These are phyloP conservation scores for Maudiozyma saulgeensis DNA, from an alignment of 805 yeast species.

Conservation along the genomic window DNA sequence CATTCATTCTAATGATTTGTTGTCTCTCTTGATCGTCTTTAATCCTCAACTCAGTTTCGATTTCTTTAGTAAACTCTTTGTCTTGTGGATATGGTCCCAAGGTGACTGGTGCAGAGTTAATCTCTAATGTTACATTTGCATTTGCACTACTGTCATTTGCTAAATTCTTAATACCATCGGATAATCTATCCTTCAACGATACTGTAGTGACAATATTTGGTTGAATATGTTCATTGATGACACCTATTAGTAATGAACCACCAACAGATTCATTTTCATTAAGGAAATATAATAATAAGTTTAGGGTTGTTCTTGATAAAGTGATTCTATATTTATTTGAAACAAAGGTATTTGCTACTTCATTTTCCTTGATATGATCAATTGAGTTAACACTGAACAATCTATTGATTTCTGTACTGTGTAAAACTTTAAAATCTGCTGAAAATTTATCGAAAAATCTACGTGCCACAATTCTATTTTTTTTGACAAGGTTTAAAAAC, in stretches of 20 bases:
- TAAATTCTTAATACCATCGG: slow-evolving; percentile 26
- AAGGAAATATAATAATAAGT: slow-evolving; percentile 71
- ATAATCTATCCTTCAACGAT: slow-evolving; percentile 22
- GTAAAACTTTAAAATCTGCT: slow-evolving; percentile 62
- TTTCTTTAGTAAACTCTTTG: slow-evolving; percentile 73
- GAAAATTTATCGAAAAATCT: slow-evolving; percentile 66
- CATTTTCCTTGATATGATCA: slow-evolving; percentile 77
- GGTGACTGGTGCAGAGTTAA: slow-evolving; percentile 43
- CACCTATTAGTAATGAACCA: slow-evolving; percentile 76
- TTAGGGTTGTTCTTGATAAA: slow-evolving; percentile 77
- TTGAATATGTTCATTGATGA: slow-evolving; percentile 75
- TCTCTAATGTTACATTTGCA: slow-evolving; percentile 19
- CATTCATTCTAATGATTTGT: slow-evolving; percentile 4
- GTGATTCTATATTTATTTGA: slow-evolving; percentile 63
- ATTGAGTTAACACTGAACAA: slow-evolving; percentile 66
- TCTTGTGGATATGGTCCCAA: slow-evolving; percentile 82
- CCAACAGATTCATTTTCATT: slow-evolving; percentile 91
- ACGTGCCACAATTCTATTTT: slow-evolving; percentile 55
- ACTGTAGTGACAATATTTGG: slow-evolving; percentile 34
- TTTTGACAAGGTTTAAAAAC: slow-evolving; percentile 66
- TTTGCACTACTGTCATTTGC: slow-evolving; percentile 20
- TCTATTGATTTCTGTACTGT: slow-evolving; percentile 65
- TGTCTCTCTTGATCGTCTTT: slow-evolving; percentile 59
- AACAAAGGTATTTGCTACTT: slow-evolving; percentile 65
- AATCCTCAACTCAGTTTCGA: slow-evolving; percentile 71